Conservation (phyloP, 2,329 filamentous ascomycete species). For the Fusarium sp. region DNA sequence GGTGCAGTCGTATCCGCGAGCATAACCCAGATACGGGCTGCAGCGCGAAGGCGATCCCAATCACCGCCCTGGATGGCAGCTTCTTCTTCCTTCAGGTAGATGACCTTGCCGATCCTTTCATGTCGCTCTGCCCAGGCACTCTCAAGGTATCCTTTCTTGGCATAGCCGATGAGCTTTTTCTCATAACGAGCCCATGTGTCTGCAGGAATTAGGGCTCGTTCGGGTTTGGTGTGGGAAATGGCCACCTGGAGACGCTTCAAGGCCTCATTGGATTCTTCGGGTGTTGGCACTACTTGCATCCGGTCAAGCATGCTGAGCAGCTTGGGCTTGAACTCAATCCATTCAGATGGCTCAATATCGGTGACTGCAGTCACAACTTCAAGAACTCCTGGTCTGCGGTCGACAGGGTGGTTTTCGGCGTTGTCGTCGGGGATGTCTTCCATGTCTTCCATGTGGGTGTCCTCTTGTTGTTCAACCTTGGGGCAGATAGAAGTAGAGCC, state of each 20-base stretch:
- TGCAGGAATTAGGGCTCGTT: constrained; percentile 39
- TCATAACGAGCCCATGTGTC: constrained; percentile 44
- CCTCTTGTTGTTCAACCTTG: constrained; percentile 1
- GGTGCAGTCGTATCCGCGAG: constrained; percentile 46
- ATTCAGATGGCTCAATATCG: neutral
- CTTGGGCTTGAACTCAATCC: constrained; percentile 22
- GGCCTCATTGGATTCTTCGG: constrained; percentile 15
- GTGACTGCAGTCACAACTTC: constrained; percentile 6
- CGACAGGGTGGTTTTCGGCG: neutral
- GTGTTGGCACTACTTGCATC: constrained; percentile 19
- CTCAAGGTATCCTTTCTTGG: constrained; percentile 15
- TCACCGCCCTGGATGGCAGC: constrained; percentile 40
- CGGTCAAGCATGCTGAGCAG: constrained; percentile 24
- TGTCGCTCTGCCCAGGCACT: constrained; percentile 44
- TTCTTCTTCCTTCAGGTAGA: constrained; percentile 50
- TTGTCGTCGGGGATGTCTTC: neutral
- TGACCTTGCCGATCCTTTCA: constrained; percentile 43
- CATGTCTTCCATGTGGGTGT: constrained; percentile 21
- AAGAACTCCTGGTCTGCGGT: constrained; percentile 10
- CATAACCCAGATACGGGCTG: constrained; percentile 46
- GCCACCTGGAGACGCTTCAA: constrained; percentile 19
- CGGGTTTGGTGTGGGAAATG: constrained; percentile 13
- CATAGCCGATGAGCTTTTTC: constrained; percentile 36
- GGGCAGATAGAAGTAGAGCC: neutral
- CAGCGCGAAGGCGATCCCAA: constrained; percentile 47